phyloP scores from a whole-genome alignment of 306 rosid species.

The Prunus kanzakura region DNA sequence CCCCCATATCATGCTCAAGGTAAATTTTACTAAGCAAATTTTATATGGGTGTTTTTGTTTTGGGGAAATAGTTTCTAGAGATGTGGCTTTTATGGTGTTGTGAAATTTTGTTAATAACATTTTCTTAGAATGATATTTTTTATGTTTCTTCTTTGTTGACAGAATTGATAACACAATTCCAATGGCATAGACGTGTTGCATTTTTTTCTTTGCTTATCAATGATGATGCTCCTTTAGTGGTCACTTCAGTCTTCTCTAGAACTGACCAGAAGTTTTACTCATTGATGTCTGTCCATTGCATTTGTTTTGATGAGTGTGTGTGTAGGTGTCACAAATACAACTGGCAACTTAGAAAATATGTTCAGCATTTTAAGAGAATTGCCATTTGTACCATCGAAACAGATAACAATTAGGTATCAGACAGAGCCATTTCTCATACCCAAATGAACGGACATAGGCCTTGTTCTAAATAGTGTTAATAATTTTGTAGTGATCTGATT shows the following conservation, averaged over 20 bases:
- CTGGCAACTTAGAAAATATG: background rate
- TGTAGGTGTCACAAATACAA: background rate
- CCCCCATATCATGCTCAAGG: constrained; percentile 85
- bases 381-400: too few species aligned
- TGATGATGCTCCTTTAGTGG: background rate
- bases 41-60: background rate
- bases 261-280: background rate
- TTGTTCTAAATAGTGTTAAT: background rate
- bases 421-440: background rate
- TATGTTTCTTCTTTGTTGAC: background rate
- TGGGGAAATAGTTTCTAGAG: background rate
- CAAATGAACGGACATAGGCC: background rate
- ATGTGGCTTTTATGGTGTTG: background rate
- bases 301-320: background rate
- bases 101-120: background rate
- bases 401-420: too few species aligned
- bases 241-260: background rate
- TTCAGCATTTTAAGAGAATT: background rate
- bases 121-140: background rate
- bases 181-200: background rate
- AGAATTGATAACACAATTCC: background rate
- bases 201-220: background rate
- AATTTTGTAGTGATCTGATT: background rate
- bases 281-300: background rate
- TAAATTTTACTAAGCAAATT: constrained; percentile 31